Evolutionary conservation across 2,329 filamentous ascomycete genomes (phyloP), one percentile per base, ranked within the genome.

Genomic region (Gaeumannomyces tritici): DNA sequence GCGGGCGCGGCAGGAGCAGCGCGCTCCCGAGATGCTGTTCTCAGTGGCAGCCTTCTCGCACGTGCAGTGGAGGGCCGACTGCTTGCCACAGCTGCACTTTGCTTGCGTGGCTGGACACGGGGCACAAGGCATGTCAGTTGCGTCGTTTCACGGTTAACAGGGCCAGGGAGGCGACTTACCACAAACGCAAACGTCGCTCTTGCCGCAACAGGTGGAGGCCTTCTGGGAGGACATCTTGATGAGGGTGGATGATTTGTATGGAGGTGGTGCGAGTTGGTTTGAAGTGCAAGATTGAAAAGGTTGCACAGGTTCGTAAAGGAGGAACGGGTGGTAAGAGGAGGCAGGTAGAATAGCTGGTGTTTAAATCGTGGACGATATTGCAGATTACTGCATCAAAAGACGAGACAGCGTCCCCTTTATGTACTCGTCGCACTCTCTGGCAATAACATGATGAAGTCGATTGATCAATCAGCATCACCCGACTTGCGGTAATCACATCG

Each of bases 61-160:
- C 65, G 81, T 89, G 84, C 93, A 98, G 74, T 93, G 82, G 59
- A 96, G 85, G 60, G 93, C 93, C 4, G 87, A 85, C 73, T 95
- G 84, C 80, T 96, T 87, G 72, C 93, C 93, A 74, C 93, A 98
- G 21, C 91, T 96, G 85, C 92, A 96, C 64, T 81, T 88, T 11
- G 86, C 86, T 75, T 88, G 81, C 69, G 84, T 75, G 68, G 85
- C 85, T 85, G 71, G 67, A 57, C 26, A 27, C 59, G 27, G 28
- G 33, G 18, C 24, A 11, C 18, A 24, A 56, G 21, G 56, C 54
- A 31, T 51, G 42, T 56, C 57, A 58, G 31, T 28, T 62, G 27
- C 61, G 35, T 58, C 42, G 55, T n/a, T 27, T 18, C 35, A 18
- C 27, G 59, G 31, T 28, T 21, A 31, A 33, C 31, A 54, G 24